phyloP scores from a whole-genome alignment of 1,284 basidiomycete species.

The Coniophora puteana region DNA sequence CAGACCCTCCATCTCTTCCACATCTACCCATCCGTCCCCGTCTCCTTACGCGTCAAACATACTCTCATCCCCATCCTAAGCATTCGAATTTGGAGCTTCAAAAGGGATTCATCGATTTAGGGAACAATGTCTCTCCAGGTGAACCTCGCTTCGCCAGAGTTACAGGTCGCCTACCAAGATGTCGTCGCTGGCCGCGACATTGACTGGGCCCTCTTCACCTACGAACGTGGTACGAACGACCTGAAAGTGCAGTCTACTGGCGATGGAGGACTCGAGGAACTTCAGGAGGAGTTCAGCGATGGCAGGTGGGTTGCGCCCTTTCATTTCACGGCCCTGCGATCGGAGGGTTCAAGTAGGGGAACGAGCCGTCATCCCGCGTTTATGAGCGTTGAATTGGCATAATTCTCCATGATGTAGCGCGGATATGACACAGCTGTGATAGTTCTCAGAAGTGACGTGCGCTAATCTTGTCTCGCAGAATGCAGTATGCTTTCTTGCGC shows the following conservation, averaged over 20 bases:
- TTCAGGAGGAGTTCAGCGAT: constrained; percentile 93
- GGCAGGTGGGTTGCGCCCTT: constrained; percentile 60
- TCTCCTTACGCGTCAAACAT: no score
- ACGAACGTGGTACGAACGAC: constrained; percentile 86
- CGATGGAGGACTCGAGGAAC: constrained; percentile 83
- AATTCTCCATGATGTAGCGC: no score
- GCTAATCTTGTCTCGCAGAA: constrained; percentile 42
- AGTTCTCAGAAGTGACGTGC: background rate
- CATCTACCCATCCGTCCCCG: no score
- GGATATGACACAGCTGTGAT: background rate
- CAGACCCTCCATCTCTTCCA: no score
- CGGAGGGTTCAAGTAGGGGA: no score
- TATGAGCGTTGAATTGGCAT: no score
- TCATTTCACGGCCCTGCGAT: no score
- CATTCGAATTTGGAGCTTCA: background rate
- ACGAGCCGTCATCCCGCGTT: no score
- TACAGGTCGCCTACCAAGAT: constrained; percentile 77
- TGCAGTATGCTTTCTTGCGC: constrained; percentile 91
- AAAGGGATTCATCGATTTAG: background rate
- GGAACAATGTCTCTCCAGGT: constrained; percentile 68
- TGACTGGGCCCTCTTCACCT: constrained; percentile 87
- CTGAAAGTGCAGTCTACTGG: constrained; percentile 87
- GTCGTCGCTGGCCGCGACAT: constrained; percentile 72
- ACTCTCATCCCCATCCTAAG: no score
- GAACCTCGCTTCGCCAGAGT: constrained; percentile 69